Base-by-base conservation (phyloP, 306 rosid genomes). In the Prosopis cineraria region DNA sequence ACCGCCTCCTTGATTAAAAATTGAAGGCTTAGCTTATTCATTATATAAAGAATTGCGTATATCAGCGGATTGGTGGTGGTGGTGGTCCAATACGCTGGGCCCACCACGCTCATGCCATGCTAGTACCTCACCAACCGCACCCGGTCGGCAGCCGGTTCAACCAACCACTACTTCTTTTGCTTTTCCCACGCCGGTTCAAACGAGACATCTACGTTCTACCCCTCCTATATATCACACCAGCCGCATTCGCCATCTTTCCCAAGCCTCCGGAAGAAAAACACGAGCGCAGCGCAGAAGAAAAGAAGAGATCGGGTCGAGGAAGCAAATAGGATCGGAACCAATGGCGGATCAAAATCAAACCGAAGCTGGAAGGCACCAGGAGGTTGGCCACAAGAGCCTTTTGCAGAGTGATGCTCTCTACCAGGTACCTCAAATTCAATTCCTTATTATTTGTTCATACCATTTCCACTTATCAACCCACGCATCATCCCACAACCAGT, bases 341-440 rank as follows among this genome's bases (percentile, higher is more conserved):
- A 94, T 94, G 98, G 98, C 97, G 20, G 94, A 89, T 13, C 90
- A 83, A 22, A 77, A 84, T 29, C 87, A 89, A 72, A 84, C 58
- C 36, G 87, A 93, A 81, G 78, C 86, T 68, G 88, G 86, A 40
- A 88, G 94, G 85, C 98, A 94, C 87, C 97, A 92, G 68, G 98
- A 92, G 79, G 98, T 94, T 72, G 98, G 98, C 81, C 98, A 94
- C 91, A 94, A 94, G 87, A 94, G 98, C 77, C 97, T 94, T 77
- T 85, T 94, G 40, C 98, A 91, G 58, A 94, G 97, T 75, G 98
- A 94, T 86, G 98, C 91, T 81, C 96, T 94, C 29, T 94, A 90
- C 68, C 98, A 94, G 97, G 97, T 87, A 83, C 52, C 1, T 10
- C 56, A 40, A 53, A 22, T 39, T 63, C 19, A 71, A 76, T 2